phyloP scores from a whole-genome alignment of 2,329 filamentous ascomycete genomes.

The Orbilia blumenaviensis region DNA sequence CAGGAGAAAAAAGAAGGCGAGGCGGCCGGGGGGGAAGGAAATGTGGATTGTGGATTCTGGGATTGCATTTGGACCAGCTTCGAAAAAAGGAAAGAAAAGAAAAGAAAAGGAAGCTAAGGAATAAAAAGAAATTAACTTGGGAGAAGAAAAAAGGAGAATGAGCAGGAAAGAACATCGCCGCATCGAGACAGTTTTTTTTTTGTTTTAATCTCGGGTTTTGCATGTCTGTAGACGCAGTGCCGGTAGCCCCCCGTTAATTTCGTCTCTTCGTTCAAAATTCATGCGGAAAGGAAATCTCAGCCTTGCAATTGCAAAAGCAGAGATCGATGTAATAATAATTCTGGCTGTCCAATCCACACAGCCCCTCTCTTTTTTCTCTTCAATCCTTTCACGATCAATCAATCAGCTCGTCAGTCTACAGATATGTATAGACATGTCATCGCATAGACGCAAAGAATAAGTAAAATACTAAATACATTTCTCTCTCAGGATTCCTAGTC shows the following conservation, averaged over 20 bases:
- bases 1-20: constrained; percentile 53
- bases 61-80: constrained; percentile 47
- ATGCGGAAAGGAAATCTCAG: neutral
- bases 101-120: neutral
- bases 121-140: neutral
- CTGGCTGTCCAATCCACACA: too few species aligned
- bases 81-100: constrained; percentile 32
- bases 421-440: too few species aligned
- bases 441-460: too few species aligned
- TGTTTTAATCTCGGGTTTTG: constrained; percentile 30
- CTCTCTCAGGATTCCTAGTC: too few species aligned
- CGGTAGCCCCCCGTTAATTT: too few species aligned
- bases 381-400: too few species aligned
- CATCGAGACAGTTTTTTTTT: constrained; percentile 24
- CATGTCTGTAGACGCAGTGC: constrained; percentile 15
- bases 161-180: constrained; percentile 1
- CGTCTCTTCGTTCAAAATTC: too few species aligned
- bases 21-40: constrained; percentile 45
- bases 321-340: too few species aligned
- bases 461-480: too few species aligned
- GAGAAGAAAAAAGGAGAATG: neutral
- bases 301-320: too few species aligned
- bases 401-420: too few species aligned
- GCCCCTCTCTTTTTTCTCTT: too few species aligned
- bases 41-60: constrained; percentile 16